Conservation (phyloP, 805 yeast species). For the Sugiyamaella boreocaroliniensis region DNA sequence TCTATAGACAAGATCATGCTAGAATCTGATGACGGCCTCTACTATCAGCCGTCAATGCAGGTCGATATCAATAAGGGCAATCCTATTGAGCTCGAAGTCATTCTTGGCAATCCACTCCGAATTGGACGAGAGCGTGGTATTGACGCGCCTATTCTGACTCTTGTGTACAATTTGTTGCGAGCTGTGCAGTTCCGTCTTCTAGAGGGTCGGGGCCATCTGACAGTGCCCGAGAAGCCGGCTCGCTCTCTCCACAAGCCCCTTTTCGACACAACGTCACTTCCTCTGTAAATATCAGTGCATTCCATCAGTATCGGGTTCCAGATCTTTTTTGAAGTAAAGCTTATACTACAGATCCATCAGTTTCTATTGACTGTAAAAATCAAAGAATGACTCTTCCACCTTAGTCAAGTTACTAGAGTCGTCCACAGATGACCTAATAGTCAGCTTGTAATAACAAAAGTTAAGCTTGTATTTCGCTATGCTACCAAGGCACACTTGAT, state of each 20-base stretch:
- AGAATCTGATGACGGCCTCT: conserved; percentile 52
- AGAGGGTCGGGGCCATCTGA: conserved; percentile 46
- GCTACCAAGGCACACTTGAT: no score
- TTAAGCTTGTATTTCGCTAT: no score
- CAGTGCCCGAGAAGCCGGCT: conserved; percentile 34
- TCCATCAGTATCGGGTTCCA: background rate
- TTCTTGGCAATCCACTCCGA: conserved; percentile 57
- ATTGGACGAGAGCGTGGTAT: conserved; percentile 45
- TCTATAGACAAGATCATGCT: conserved; percentile 45
- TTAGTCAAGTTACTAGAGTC: no score
- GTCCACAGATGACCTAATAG: no score
- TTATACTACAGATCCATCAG: no score
- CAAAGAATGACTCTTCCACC: no score
- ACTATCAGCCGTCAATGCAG: conserved; percentile 66
- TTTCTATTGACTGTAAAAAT: no score
- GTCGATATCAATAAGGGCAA: conserved; percentile 62
- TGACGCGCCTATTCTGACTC: conserved; percentile 50
- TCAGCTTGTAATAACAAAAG: no score
- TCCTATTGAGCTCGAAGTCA: conserved; percentile 64
- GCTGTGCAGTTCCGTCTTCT: conserved; percentile 56
- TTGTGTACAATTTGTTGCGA: conserved; percentile 52
- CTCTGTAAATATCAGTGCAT: background rate
- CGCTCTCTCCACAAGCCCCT: conserved; percentile 1
- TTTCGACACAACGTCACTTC: background rate
- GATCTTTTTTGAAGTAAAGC: background rate